phyloP scores from a whole-genome alignment of 257 asterid genomes.

The Salvia miltiorrhiza region DNA sequence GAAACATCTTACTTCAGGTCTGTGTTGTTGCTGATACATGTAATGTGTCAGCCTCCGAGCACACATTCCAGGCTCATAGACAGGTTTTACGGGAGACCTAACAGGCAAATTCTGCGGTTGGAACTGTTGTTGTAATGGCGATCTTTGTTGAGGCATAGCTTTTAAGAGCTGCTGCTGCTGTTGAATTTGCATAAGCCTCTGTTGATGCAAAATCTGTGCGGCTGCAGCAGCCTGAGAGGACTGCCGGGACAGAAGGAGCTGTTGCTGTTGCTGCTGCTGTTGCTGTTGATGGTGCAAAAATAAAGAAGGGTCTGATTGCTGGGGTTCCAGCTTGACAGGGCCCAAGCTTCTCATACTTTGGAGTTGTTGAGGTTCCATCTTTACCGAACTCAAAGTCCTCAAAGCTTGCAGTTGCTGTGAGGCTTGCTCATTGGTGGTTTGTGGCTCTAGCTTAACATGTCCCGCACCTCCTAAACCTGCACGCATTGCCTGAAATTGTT shows the following conservation, averaged over 20 bases:
- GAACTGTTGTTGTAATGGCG: conserved; percentile 57
- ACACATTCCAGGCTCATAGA: conserved; percentile 98
- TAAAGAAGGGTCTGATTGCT: conserved; percentile 67
- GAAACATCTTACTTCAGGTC: conserved; percentile 74
- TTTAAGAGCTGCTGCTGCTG: conserved; percentile 77
- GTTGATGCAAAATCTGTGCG: conserved; percentile 79
- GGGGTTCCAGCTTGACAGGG: conserved; percentile 77
- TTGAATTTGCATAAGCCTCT: conserved; percentile 69
- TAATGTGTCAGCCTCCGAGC: conserved; percentile 93
- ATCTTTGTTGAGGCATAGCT: conserved; percentile 73
- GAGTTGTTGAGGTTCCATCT: conserved; percentile 80
- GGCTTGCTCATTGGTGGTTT: conserved; percentile 54
- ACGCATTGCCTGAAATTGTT: conserved; percentile 68
- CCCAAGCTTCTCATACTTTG: conserved; percentile 65
- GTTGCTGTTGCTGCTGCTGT: conserved; percentile 57
- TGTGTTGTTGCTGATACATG: conserved; percentile 96
- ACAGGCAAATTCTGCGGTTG: conserved; percentile 52
- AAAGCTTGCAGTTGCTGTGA: conserved; percentile 63
- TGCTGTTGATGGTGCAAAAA: conserved; percentile 66
- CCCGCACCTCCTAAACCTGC: conserved; percentile 61
- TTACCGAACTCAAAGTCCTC: conserved; percentile 57
- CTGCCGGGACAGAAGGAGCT: conserved; percentile 66
- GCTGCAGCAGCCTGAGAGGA: conserved; percentile 77
- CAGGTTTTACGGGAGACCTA: conserved; percentile 66
- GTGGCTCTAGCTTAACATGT: conserved; percentile 75